Evolutionary conservation across 164 flowering plant genomes (phyloP).

Genomic region (Malania oleifera): DNA sequence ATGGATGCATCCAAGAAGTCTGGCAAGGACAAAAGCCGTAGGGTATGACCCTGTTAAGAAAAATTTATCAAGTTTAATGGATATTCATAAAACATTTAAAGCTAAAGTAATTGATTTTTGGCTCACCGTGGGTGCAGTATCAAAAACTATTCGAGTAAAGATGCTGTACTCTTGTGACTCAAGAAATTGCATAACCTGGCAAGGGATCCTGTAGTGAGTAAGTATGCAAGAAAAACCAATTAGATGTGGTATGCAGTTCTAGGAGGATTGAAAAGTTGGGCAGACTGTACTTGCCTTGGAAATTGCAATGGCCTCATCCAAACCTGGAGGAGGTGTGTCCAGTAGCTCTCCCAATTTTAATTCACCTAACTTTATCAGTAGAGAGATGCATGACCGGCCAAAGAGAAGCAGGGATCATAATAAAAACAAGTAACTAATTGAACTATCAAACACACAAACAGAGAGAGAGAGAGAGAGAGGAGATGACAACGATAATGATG

Average conservation of each 20-base stretch:
- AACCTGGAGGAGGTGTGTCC: slow-evolving; percentile 94
- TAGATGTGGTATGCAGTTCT: neutral
- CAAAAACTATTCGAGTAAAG: slow-evolving; percentile 86
- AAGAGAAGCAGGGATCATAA: neutral
- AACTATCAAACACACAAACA: too few species aligned
- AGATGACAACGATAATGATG: too few species aligned
- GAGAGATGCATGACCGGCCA: neutral
- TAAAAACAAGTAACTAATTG: neutral
- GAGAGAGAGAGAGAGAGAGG: too few species aligned
- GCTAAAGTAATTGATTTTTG: neutral
- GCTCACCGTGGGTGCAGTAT: slow-evolving; percentile 95
- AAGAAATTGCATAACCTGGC: slow-evolving; percentile 93
- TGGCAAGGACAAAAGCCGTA: slow-evolving; percentile 84
- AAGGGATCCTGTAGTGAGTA: slow-evolving; percentile 2
- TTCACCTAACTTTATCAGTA: slow-evolving; percentile 59
- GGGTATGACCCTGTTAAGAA: slow-evolving; percentile 74
- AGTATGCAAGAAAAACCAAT: neutral
- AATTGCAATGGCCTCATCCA: slow-evolving; percentile 97
- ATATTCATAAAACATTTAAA: neutral
- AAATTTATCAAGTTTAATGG: neutral
- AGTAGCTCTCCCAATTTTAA: slow-evolving; percentile 89
- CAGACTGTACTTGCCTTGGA: slow-evolving; percentile 53
- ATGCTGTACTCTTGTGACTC: slow-evolving; percentile 67
- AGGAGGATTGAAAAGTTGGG: too few species aligned
- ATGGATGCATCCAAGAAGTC: slow-evolving; percentile 92